Evolutionary conservation across 257 asterid species (phyloP), one percentile per base, ranked within the genome.

Genomic region (Lycium ferocissimum): DNA sequence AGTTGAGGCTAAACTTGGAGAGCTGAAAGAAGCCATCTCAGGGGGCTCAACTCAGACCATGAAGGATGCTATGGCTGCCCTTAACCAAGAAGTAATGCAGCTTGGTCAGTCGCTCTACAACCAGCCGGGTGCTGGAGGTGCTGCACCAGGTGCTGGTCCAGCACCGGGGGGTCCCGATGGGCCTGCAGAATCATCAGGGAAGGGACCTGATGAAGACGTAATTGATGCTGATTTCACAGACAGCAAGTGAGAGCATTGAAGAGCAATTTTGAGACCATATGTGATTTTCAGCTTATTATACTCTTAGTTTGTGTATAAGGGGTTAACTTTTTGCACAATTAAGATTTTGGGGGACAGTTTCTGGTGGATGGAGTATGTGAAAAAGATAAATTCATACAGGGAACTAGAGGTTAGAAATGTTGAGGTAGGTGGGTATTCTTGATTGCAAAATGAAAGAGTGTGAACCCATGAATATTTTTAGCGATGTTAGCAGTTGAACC

Each of bases 71-170:
- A 92, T 97, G 94, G 86, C 95, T 85, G 97, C 98, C 33, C 89
- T 97, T 38, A 97, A 97, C 88, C 97, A 97, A 86, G 99, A 97
- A 92, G 99, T 97, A 5, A 97, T 97, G 99, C 98, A 97, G 86
- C 92, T 97, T 18, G 99, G 99, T 9, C 98, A 94, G 87, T 95
- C 99, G 4, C 91, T 97, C 57, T 97, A 97, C 84, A 96, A 93
- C 88, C 98, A 97, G 84, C 94, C 95, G 0, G 99, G 97, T 51
- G 94, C 82, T 20, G 90, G 92, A n/a, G 99, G 97, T 51, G 94
- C 82, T 20, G 90, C 93, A n/a, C 90, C 95, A 45, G 96, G 90
- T 63, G 85, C 92, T 59, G 97, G 97, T 53, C 93, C 97, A 2
- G 85, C 97, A 9, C 94, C 98, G 3, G 95, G 93, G 7, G 89